A percentile compares a stretch with the other conserved stretches of the same genome.
Evolutionary conservation across 768 basidiomycete genomes (phyloP).

Genomic region (Lentinus tigrinus): DNA sequence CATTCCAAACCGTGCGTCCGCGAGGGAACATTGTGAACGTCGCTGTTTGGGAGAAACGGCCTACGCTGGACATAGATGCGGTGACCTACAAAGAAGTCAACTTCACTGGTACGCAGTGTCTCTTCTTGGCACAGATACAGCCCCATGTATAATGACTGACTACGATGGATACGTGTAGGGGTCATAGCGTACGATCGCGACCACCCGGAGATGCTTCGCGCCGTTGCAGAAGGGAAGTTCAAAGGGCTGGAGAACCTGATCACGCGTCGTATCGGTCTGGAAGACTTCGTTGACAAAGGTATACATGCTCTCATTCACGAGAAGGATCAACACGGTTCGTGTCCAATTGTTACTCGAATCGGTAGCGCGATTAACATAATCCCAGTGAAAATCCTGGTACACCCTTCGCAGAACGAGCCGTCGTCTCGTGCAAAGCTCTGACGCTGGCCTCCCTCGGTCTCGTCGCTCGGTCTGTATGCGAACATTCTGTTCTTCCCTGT

Average conservation of each 20-base stretch:
- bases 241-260: conserved; percentile 40
- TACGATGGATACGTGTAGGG: conserved; percentile 23
- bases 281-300: conserved; percentile 44
- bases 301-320: conserved; percentile 39
- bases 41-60: conserved; percentile 41
- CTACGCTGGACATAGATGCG: conserved; percentile 37
- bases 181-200: conserved; percentile 39
- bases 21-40: conserved; percentile 42
- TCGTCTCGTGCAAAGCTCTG: conserved; percentile 7
- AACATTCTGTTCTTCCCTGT: not conserved
- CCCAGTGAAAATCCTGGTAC: conserved; percentile 16
- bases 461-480: not conserved
- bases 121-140: no score
- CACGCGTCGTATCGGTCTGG: conserved; percentile 39
- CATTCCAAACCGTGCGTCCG: conserved; percentile 35
- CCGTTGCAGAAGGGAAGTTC: conserved; percentile 40
- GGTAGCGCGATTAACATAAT: conserved; percentile 49
- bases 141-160: no score
- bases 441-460: not conserved
- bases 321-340: conserved; percentile 40
- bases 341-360: not conserved
- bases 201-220: conserved; percentile 39
- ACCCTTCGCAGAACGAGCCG: not conserved
- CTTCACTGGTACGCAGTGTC: conserved; percentile 33
- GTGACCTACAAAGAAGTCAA: conserved; percentile 38